Evolutionary conservation across 2,329 filamentous ascomycete genomes (phyloP).

Genomic region (Sporothrix protearum): DNA sequence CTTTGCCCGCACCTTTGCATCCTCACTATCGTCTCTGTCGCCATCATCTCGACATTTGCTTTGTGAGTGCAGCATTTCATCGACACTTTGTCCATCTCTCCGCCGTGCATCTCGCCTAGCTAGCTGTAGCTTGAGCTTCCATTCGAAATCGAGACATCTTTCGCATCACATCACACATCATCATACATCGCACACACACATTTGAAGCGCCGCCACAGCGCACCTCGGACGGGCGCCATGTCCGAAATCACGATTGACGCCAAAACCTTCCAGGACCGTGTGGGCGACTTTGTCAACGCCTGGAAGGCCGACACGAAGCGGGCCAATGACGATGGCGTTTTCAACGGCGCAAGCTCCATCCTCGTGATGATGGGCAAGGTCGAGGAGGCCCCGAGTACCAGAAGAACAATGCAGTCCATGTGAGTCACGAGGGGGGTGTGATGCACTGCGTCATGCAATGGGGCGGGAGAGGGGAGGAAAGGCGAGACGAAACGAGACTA

Average conservation of each 20-base stretch:
- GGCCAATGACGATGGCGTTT: constrained; percentile 78
- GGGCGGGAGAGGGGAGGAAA: no score
- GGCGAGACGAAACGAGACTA: not conserved
- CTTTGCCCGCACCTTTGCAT: not conserved
- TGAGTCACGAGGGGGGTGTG: constrained; percentile 39
- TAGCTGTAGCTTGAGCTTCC: not conserved
- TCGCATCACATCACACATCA: not conserved
- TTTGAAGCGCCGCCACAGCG: not conserved
- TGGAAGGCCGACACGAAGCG: constrained; percentile 93
- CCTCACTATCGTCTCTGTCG: not conserved
- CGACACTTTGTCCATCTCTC: not conserved
- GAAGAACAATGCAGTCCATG: constrained; percentile 96
- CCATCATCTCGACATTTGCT: not conserved
- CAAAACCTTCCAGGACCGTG: constrained; percentile 87
- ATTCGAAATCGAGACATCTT: no score
- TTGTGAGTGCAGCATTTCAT: not conserved
- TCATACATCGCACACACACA: not conserved
- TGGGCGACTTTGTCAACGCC: constrained; percentile 78
- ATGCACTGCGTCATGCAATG: no score
- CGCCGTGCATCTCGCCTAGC: not conserved
- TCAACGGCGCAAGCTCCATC: constrained; percentile 82
- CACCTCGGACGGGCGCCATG: constrained; percentile 44
- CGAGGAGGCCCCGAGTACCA: constrained; percentile 79
- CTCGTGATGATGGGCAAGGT: constrained; percentile 92
- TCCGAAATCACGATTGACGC: constrained; percentile 93